Evolutionary conservation across 352 stramenopile genomes (phyloP).

Genomic region (Globisporangium apiculatum): DNA sequence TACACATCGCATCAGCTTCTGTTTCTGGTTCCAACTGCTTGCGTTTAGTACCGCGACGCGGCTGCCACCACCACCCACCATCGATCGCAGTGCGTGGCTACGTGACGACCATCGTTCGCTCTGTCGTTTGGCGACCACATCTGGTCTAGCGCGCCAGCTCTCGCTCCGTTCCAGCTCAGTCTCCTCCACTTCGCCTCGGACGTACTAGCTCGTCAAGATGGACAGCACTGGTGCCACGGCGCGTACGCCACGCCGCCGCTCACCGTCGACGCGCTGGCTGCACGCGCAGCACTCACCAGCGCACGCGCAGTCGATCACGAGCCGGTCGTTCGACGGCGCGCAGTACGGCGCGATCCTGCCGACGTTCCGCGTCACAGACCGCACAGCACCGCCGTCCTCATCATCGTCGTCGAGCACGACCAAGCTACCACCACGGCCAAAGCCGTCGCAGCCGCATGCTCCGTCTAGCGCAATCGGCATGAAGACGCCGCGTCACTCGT

Average conservation of each 20-base stretch:
- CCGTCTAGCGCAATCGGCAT: slow-evolving; percentile 7
- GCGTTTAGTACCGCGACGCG: too few relatives aligned
- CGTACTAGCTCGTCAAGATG: slow-evolving; percentile 22
- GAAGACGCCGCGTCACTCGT: slow-evolving; percentile 50
- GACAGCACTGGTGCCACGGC: slow-evolving; percentile 76
- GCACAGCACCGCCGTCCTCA: not conserved
- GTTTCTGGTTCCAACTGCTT: too few relatives aligned
- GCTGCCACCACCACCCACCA: too few relatives aligned
- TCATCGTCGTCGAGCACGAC: not conserved
- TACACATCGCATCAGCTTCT: too few relatives aligned
- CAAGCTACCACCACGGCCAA: slow-evolving; percentile 9
- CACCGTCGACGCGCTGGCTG: slow-evolving; percentile 14
- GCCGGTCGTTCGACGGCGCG: slow-evolving; percentile 30
- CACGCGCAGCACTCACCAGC: slow-evolving; percentile 17
- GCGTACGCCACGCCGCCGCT: slow-evolving; percentile 52
- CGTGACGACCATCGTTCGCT: too few relatives aligned
- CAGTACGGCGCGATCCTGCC: slow-evolving; percentile 13
- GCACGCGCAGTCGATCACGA: slow-evolving; percentile 12
- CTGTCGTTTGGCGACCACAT: too few relatives aligned
- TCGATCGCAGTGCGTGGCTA: too few relatives aligned
- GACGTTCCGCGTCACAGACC: slow-evolving; percentile 9
- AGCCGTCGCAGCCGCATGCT: not conserved
- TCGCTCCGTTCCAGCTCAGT: too few relatives aligned
- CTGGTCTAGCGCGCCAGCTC: too few relatives aligned
- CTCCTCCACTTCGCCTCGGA: too few relatives aligned